Base-by-base conservation (phyloP, 768 basidiomycete species). In the Rhodosporidiobolus sp. region DNA sequence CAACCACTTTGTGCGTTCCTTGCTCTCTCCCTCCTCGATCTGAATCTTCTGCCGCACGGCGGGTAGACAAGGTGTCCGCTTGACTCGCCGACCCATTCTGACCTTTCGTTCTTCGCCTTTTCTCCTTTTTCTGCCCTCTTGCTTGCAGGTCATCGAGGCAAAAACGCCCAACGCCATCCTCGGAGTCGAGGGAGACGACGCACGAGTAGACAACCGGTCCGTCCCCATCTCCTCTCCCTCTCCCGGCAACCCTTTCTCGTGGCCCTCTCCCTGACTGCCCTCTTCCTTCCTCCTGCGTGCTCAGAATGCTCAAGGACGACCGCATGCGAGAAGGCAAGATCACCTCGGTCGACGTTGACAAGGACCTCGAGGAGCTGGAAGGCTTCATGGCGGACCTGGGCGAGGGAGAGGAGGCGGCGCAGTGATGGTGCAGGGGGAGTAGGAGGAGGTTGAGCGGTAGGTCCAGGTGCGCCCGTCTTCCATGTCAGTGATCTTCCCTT, bases 141-240 rank as follows among this genome's bases (percentile, higher is more conserved):
- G 4, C 35, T 24, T 28, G 22, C 78, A 97, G 94, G 90, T 98
- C 48, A 84, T 95, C 75, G 91, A 94, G 45, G 94, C 95, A 12
- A 95, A 94, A 81, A 91, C 88, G 34, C 91, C 94, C 0, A 87
- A 92, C 75, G 88, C 93, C 3, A 87, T 90, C 38, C 81, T 97
- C 1, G 88, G 88, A 2, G 88, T 97, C 2, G 92, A 97, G 81
- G 91, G 91, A 24, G 94, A 95, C 70, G 95, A 99, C 81, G 88
- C 89, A 3, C 84, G 95, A 50, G 84, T 93, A 52, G 92, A 99
- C 82, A 83, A 89, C 49, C 85, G 93, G 95, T 94, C 63, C 65
- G 89, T 79, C 20, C 35, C 49, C 70, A 64, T 34, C 35, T 24
- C 20, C 34, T 50, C 32, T 20, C 43, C 26, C 34, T 17, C 45